These are phyloP conservation scores for Daldinia bambusicola DNA, from an alignment of 495 filamentous ascomycete species.

Conservation along the genomic window DNA sequence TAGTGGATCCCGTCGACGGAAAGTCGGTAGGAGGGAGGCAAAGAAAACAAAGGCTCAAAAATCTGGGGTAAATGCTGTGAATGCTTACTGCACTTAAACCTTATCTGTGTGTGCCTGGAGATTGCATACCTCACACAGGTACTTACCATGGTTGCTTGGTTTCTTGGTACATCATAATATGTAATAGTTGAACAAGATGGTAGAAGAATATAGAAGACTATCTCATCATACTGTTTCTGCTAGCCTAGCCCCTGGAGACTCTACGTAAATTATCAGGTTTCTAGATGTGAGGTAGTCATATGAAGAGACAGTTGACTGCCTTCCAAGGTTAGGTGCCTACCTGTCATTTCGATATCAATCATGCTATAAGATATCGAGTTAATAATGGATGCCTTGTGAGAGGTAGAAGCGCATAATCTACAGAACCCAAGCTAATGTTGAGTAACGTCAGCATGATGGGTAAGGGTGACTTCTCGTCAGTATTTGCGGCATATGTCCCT, in stretches of 20 bases:
- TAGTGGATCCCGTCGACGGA: conserved; percentile 23
- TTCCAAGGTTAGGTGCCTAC: too few relatives aligned
- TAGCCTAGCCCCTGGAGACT: neutral
- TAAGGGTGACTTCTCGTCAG: neutral
- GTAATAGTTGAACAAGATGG: conserved; percentile 3
- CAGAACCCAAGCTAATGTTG: neutral
- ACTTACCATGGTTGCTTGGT: neutral
- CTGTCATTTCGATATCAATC: neutral
- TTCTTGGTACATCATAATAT: neutral
- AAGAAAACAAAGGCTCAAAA: conserved; percentile 4
- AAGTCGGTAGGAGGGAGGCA: conserved; percentile 39
- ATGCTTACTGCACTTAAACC: conserved; percentile 14
- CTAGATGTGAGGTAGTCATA: too few relatives aligned
- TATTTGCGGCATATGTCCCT: conserved; percentile 5
- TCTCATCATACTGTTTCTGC: neutral
- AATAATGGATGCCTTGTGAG: neutral
- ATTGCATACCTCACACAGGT: conserved; percentile 2
- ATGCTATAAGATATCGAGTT: conserved; percentile 2
- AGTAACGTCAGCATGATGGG: conserved; percentile 21
- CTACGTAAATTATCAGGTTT: neutral
- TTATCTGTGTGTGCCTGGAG: conserved; percentile 22
- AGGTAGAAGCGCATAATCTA: neutral
- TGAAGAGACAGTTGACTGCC: neutral
- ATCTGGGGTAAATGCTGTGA: conserved; percentile 35
- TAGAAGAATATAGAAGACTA: neutral